Evolutionary conservation across 208 protist species (phyloP), one percentile per base, ranked within the genome.

Genomic region (Vickermania spadyakhi): DNA sequence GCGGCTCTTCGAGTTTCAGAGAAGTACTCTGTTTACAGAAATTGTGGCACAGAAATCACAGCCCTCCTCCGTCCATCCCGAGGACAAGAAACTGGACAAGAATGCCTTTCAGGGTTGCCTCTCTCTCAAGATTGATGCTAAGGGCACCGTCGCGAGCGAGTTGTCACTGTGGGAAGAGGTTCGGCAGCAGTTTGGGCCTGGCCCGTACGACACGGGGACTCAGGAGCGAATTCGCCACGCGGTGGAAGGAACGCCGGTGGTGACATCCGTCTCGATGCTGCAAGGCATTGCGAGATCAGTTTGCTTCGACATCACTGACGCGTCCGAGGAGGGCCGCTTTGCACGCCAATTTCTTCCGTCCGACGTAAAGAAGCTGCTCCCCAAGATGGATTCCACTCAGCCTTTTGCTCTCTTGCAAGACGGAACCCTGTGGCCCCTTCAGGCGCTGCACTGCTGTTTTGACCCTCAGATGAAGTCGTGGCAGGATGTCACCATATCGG

Each of bases 401-500:
- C 89, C 89, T 2, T 86, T 72, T 42, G 89, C 89, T 1, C 61
- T 93, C 29, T 65, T 93, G 5, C 27, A 23, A 0, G 82, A 96
- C 36, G 54, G 79, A 66, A 72, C 64, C 42, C 36, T 85, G 0
- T 29, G 86, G 14, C 89, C 89, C 0, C 70, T 96, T 55, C 89
- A 96, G 69, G 74, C 81, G 3, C 69, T 96, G 1, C 89, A 96
- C 70, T 91, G 89, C 73, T 93, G 84, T 72, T 91, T 78, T 58
- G 89, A 96, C 54, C 79, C 86, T 0, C 64, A 68, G 29, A 86
- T 89, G 75, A 52, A 63, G 27, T 56, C 61, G 13, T 93, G 89
- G 89, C 81, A 92, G 58, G 79, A 83, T 52, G 67, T 78, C 4
- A 55, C 62, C 28, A 69, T 93, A 26, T 42, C 86, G 3, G 66